Evolutionary conservation across 202 grass and related monocot genomes (phyloP).

Genomic region (Thinopyrum obtusiflorum): DNA sequence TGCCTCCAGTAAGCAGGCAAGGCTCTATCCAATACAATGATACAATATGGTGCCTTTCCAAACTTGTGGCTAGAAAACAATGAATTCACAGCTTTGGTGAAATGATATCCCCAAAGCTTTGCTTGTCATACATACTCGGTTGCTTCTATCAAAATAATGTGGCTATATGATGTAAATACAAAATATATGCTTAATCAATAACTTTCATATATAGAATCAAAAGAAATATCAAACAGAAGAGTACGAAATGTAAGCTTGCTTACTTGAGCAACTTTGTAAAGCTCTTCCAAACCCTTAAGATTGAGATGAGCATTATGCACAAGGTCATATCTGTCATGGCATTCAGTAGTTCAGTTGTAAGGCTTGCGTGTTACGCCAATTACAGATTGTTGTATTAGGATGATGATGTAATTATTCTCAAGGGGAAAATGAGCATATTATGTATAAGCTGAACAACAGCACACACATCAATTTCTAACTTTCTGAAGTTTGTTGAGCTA

Average conservation of each 20-base stretch:
- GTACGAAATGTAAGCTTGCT: conserved; percentile 23
- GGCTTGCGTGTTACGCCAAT: not conserved
- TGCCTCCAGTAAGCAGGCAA: not conserved
- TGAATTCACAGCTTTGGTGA: not conserved
- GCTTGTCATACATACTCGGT: not conserved
- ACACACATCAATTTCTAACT: not conserved
- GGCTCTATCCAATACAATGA: not conserved
- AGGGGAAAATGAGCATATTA: not conserved
- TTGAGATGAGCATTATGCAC: conserved; percentile 96
- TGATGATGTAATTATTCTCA: not conserved
- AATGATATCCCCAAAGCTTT: not conserved
- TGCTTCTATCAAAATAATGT: not conserved
- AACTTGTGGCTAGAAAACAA: conserved; percentile 1
- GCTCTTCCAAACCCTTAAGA: conserved; percentile 92
- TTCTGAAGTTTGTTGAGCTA: not conserved
- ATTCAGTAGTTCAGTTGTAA: conserved; percentile 36
- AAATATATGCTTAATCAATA: conserved; percentile 16
- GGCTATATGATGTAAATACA: not conserved
- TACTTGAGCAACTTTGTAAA: conserved; percentile 95
- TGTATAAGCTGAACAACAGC: not conserved
- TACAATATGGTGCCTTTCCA: not conserved
- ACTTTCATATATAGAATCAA: conserved; percentile 9
- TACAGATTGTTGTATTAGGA: conserved; percentile 11
- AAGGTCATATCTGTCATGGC: conserved; percentile 84
- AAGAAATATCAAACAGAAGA: conserved; percentile 22